These are phyloP conservation scores for Begonia peltatifolia DNA, from an alignment of 306 rosid species.

Conservation along the genomic window DNA sequence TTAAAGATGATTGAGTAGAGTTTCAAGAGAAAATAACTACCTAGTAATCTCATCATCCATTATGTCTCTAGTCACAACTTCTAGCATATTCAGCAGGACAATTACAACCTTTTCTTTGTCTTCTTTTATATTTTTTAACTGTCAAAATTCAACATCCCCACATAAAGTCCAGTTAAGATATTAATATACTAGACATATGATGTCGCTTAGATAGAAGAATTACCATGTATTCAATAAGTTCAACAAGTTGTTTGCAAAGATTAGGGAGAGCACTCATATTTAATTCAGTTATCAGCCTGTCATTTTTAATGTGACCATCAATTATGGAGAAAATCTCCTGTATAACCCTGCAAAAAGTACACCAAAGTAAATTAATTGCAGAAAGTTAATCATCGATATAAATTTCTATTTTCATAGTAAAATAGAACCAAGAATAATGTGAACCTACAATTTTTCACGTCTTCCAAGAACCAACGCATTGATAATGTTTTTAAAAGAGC, in stretches of 20 bases:
- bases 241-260: slow-evolving; percentile 46
- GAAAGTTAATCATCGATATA: slow-evolving; percentile 1
- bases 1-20: slow-evolving; percentile 6
- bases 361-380: slow-evolving; percentile 12
- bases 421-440: slow-evolving; percentile 7
- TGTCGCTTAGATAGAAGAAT: slow-evolving; percentile 13
- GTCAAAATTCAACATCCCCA: slow-evolving; percentile 14
- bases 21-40: slow-evolving; percentile 24
- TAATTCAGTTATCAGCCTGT: slow-evolving; percentile 25
- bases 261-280: slow-evolving; percentile 65
- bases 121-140: slow-evolving; percentile 47
- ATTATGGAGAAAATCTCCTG: slow-evolving; percentile 43
- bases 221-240: slow-evolving; percentile 61
- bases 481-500: slow-evolving; percentile 54
- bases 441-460: slow-evolving; percentile 55
- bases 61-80: slow-evolving; percentile 87
- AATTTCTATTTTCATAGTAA: slow-evolving; percentile 8
- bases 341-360: slow-evolving; percentile 48
- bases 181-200: slow-evolving; percentile 8
- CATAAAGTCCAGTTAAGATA: slow-evolving; percentile 9
- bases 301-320: slow-evolving; percentile 29
- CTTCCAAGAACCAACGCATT: slow-evolving; percentile 57
- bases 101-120: slow-evolving; percentile 76
- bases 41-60: slow-evolving; percentile 60
- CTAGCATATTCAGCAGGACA: slow-evolving; percentile 87